A percentile compares a stretch with the other conserved stretches of the same genome.
phyloP scores from a whole-genome alignment of 805 yeast species.

The Suhomyces sp. region DNA sequence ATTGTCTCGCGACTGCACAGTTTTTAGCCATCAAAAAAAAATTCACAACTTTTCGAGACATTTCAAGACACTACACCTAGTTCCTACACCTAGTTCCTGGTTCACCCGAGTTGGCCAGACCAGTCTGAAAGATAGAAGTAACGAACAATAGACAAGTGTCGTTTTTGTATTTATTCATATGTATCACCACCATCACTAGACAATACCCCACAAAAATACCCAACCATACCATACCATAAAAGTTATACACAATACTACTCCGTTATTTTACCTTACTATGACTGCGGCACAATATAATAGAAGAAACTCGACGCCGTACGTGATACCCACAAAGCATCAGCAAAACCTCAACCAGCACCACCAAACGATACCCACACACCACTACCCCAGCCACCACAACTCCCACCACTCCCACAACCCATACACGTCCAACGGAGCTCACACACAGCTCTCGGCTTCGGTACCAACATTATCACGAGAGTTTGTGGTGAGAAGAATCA shows the following conservation, averaged over 20 bases:
- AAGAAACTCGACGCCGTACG: conserved; percentile 29
- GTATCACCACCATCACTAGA: neutral
- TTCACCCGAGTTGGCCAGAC: neutral
- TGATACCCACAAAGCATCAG: conserved; percentile 25
- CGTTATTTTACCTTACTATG: neutral
- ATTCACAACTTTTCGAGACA: neutral
- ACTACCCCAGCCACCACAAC: conserved; percentile 15
- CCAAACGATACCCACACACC: conserved; percentile 25
- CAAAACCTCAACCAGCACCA: conserved; percentile 11
- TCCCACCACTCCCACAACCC: conserved; percentile 5
- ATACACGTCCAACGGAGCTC: neutral
- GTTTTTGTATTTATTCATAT: neutral
- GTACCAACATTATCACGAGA: conserved; percentile 54
- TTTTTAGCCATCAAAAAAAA: neutral
- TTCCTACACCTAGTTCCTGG: neutral
- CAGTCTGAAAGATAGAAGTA: neutral
- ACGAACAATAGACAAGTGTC: neutral
- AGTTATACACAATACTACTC: neutral
- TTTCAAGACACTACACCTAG: neutral
- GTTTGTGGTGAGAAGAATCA: conserved; percentile 76
- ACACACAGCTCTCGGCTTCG: conserved; percentile 13
- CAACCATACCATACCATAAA: neutral
- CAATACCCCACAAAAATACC: neutral
- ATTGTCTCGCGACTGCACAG: neutral
- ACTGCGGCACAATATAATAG: conserved; percentile 23